phyloP scores from a whole-genome alignment of 176 grass and related monocot genomes.

The Saccharum spontaneum region DNA sequence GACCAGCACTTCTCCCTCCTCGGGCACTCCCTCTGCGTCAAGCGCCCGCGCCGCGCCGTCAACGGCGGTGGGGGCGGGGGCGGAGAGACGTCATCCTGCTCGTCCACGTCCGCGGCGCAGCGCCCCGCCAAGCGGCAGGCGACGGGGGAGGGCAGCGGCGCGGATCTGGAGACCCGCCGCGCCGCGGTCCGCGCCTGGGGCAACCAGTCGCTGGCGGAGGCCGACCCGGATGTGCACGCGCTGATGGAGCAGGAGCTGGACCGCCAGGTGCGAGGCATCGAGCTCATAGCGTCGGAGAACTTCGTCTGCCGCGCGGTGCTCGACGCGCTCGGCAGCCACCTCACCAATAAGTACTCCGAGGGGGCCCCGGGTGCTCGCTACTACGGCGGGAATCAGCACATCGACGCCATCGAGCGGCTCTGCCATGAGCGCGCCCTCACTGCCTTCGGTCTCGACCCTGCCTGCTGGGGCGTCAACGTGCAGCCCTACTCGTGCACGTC shows the following conservation, averaged over 20 bases:
- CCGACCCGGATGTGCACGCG: conserved; percentile 73
- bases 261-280: conserved; percentile 90
- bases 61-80: conserved; percentile 3
- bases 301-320: conserved; percentile 96
- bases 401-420: conserved; percentile 86
- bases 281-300: conserved; percentile 96
- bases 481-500: conserved; percentile 97
- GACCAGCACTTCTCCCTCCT: conserved; percentile 74
- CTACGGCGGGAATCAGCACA: conserved; percentile 88
- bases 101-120: conserved; percentile 51
- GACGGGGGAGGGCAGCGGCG: neutral
- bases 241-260: conserved; percentile 81
- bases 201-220: conserved; percentile 66
- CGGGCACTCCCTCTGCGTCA: conserved; percentile 82
- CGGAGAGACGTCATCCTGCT: conserved; percentile 56
- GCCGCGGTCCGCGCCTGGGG: conserved; percentile 70
- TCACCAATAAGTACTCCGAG: conserved; percentile 99
- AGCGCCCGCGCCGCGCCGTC: conserved; percentile 59
- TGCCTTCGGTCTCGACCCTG: conserved; percentile 70
- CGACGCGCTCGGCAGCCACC: conserved; percentile 91
- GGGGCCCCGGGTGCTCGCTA: conserved; percentile 74
- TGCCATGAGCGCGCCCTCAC: conserved; percentile 69
- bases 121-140: conserved; percentile 51
- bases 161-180: conserved; percentile 65
- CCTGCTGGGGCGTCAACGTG: conserved; percentile 87